Conservation (phyloP, 2,329 filamentous ascomycete species). For the Endothia cerciana region DNA sequence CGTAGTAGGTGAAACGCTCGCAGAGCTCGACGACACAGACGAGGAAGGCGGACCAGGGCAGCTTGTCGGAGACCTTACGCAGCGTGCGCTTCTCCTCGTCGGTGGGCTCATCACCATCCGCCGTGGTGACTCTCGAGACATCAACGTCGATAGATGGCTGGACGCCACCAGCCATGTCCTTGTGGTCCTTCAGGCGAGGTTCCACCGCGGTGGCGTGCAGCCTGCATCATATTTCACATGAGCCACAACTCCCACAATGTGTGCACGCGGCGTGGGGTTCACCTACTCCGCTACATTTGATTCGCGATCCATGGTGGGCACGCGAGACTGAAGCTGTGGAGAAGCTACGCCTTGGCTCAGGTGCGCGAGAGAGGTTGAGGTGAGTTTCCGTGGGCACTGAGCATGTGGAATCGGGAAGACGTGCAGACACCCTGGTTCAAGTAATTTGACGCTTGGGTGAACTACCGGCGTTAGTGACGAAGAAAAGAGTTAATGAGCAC, state of each 20-base stretch:
- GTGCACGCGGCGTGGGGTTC: not conserved
- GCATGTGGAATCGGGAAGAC: constrained; percentile 1
- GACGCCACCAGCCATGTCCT: constrained; percentile 28
- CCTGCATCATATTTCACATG: not conserved
- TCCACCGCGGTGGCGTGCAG: constrained; percentile 24
- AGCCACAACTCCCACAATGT: not conserved
- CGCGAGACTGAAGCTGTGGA: not conserved
- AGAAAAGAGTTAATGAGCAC: not conserved
- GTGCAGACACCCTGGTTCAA: constrained; percentile 7
- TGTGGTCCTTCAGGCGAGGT: constrained; percentile 21
- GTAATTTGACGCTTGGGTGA: not conserved
- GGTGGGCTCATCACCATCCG: constrained; percentile 25
- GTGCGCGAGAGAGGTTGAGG: not conserved
- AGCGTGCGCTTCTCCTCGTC: constrained; percentile 25
- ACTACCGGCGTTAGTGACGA: not conserved
- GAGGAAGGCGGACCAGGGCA: constrained; percentile 29
- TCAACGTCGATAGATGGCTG: constrained; percentile 11
- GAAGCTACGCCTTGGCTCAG: not conserved
- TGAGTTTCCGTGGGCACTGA: not conserved
- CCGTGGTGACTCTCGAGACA: constrained; percentile 10
- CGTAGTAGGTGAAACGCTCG: constrained; percentile 29
- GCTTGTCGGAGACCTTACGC: constrained; percentile 28
- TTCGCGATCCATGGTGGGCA: constrained; percentile 25
- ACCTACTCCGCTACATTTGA: constrained; percentile 27
- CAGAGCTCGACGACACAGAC: constrained; percentile 28